These are phyloP conservation scores for Pholiota conissans DNA, from an alignment of 768 basidiomycete genomes.

Conservation along the genomic window DNA sequence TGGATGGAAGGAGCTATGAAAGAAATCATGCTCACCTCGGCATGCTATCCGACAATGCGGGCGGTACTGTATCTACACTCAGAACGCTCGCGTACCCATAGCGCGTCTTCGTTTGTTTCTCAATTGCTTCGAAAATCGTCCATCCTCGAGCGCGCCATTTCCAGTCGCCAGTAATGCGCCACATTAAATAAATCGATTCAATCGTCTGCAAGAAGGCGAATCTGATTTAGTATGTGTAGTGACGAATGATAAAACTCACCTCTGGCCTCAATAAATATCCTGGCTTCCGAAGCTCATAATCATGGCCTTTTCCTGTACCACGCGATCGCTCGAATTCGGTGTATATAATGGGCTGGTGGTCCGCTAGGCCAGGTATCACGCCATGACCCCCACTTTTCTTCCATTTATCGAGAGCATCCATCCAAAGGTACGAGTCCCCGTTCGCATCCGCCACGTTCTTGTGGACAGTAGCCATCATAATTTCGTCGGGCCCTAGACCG, in stretches of 20 bases:
- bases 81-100: slow-evolving; percentile 63
- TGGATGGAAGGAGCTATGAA: not conserved
- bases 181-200: slow-evolving; percentile 72
- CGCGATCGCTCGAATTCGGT: slow-evolving; percentile 24
- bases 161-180: slow-evolving; percentile 64
- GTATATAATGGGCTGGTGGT: slow-evolving; percentile 40
- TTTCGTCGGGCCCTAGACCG: slow-evolving; percentile 69
- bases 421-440: slow-evolving; percentile 37
- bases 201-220: slow-evolving; percentile 51
- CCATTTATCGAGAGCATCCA: slow-evolving; percentile 51
- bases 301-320: slow-evolving; percentile 36
- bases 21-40: slow-evolving; percentile 56
- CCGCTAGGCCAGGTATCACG: slow-evolving; percentile 52
- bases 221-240: no score
- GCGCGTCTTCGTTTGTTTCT: slow-evolving; percentile 54
- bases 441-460: not conserved
- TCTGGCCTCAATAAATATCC: slow-evolving; percentile 70
- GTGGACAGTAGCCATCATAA: slow-evolving; percentile 32
- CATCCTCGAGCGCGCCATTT: slow-evolving; percentile 75
- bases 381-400: slow-evolving; percentile 43
- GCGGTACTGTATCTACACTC: slow-evolving; percentile 44
- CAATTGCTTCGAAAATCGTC: slow-evolving; percentile 67
- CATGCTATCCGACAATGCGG: slow-evolving; percentile 54
- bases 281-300: slow-evolving; percentile 49
- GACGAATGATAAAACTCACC: slow-evolving; percentile 37